A percentile compares a stretch with the other conserved stretches of the same genome.
Evolutionary conservation across 805 yeast genomes (phyloP).

Genomic region (Kodamaea jinghongensis): DNA sequence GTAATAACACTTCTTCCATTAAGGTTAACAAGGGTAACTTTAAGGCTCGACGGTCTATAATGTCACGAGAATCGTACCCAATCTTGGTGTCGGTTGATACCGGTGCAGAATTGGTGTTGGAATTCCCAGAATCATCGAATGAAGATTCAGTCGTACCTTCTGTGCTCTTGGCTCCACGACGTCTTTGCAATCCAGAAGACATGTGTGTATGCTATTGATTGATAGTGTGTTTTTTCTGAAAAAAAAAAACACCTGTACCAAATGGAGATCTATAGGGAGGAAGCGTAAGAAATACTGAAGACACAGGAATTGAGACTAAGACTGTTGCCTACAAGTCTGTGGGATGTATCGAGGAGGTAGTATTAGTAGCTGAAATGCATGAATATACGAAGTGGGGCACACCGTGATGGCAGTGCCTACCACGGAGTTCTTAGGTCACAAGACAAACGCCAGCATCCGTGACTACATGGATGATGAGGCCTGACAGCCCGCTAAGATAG

Average conservation of each 20-base stretch:
- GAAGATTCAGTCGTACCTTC: constrained; percentile 19
- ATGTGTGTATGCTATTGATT: constrained; percentile 2
- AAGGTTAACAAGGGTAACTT: constrained; percentile 74
- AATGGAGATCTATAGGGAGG: too few species aligned
- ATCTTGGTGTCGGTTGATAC: constrained; percentile 52
- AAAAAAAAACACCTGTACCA: constrained; percentile 1
- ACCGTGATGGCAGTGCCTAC: too few species aligned
- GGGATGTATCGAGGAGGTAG: too few species aligned
- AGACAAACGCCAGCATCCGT: too few species aligned
- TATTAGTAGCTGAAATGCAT: too few species aligned
- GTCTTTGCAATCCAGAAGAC: constrained; percentile 67
- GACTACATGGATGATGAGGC: too few species aligned
- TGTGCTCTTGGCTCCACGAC: constrained; percentile 55
- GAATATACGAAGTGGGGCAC: too few species aligned
- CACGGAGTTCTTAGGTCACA: too few species aligned
- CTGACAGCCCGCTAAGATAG: too few species aligned
- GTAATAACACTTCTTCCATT: constrained; percentile 92
- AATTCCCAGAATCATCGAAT: constrained; percentile 21
- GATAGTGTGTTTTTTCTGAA: constrained; percentile 3
- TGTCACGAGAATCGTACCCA: constrained; percentile 78
- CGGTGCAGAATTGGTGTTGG: constrained; percentile 7
- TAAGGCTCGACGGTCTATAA: constrained; percentile 37
- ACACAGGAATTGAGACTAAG: too few species aligned
- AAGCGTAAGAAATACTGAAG: neutral
- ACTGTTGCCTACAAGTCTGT: too few species aligned